Base-by-base conservation (phyloP, 768 basidiomycete genomes). In the Aureoboletus auriporus region DNA sequence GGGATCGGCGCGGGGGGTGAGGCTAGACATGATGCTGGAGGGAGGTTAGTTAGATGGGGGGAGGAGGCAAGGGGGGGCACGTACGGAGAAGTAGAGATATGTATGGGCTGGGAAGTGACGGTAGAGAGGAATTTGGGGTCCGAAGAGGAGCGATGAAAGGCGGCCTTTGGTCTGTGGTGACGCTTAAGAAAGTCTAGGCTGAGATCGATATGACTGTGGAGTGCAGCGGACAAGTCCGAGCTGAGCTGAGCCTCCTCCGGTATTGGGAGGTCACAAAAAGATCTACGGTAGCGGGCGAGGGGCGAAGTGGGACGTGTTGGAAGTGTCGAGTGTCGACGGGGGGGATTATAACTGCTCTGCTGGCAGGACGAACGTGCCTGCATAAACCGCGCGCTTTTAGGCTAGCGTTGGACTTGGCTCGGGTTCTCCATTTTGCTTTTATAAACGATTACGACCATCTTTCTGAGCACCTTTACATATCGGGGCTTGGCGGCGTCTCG, bases 1-100 rank as follows among this genome's bases (percentile, higher is more conserved):
- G 49, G 85, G 77, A 54, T 89, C 84, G 61, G 68, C 69, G 56
- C 81, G 77, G 45, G 84, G 85, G 67, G 83, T 74, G 20, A 75
- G 69, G 35, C 57, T 79, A 60, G 53, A 72, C 71, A 83, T 77
- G 71, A 78, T 78, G 64, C 71, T 80, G 68, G 55, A 45, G 43
- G 44, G 38, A 14, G 31, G 39, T 58, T 46, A 47, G 47, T 39
- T 30, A 12, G 59, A 43, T 36, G 56, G 52, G 47, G 49, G 42
- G 33, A 48, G 14, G 33, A 39, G 9, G n/a, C n/a, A 33, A 10
- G 12, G 20, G 23, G 28, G n/a, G 37, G 34, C 28, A 54, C 56
- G 23, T 55, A 74, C 76, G 67, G 65, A 49, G 73, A 66, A 36
- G 71, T 70, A 69, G 76, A 71, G 46, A 82, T 78, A 59, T 81